Base-by-base conservation (phyloP, 495 filamentous ascomycete genomes). In the Glarea lozoyensis region DNA sequence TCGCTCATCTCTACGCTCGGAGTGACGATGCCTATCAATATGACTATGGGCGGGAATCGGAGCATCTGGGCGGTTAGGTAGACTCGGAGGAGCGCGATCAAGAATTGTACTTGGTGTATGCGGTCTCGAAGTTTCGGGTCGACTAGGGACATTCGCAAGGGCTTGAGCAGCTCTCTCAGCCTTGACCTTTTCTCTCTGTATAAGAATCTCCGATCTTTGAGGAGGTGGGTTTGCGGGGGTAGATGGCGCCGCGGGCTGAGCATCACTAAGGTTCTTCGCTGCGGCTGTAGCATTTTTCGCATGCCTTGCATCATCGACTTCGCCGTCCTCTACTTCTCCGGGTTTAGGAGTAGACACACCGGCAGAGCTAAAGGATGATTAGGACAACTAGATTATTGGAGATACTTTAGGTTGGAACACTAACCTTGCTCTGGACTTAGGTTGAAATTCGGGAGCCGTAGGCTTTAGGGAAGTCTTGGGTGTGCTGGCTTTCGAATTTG, bases 291-390 rank as follows among this genome's bases (percentile, higher is more conserved):
- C 46, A 52, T 55, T 70, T 62, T 10, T 48, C 6, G 46, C 27
- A 12, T 38, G 43, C 49, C 74, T 81, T 10, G 67, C 69, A 60
- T 88, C 81, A 52, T 84, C 79, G 23, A 87, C 82, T 53, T 89
- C 84, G 18, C 83, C 84, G 61, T 88, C 84, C 56, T 88, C 84
- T 37, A 81, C 81, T 53, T 88, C 84, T 9, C 57, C 44, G 35
- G 15, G 53, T 47, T 46, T 57, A 50, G 46, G 33, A 53, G 55
- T 61, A 25, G 62, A 61, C n/a, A 44, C 46, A 50, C 62, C 45
- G 51, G 21, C 25, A 12, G 45, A 46, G 34, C 48, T 50, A 50
- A 42, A 3, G 32, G 10, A 31, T 10, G 9, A 33, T 50, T 48
- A 53, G 49, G n/a, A n/a, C 7, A 7, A n/a, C 25, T 31, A 21